Conservation (phyloP, 2,329 filamentous ascomycete species). For the Botrytis sinoallii region DNA sequence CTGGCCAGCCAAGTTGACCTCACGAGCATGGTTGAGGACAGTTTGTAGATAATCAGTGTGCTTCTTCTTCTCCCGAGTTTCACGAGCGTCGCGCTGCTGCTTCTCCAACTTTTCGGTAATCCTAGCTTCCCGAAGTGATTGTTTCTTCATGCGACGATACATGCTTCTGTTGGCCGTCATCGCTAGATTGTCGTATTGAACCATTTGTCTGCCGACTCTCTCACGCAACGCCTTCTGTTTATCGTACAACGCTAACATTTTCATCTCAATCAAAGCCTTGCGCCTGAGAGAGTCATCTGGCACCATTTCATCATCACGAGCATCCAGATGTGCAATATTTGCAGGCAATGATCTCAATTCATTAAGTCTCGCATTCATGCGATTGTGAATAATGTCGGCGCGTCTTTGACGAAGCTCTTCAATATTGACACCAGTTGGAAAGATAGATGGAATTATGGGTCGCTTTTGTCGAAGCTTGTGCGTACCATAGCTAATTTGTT, state of each 20-base stretch:
- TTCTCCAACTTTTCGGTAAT: conserved; percentile 99
- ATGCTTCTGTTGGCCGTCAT: conserved; percentile 93
- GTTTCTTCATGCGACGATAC: conserved; percentile 96
- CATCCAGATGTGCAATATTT: conserved; percentile 85
- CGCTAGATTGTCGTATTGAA: conserved; percentile 91
- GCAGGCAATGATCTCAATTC: conserved; percentile 82
- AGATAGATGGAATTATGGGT: conserved; percentile 78
- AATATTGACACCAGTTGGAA: conserved; percentile 84
- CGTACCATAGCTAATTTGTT: conserved; percentile 72
- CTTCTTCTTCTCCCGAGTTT: conserved; percentile 97
- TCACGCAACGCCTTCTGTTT: conserved; percentile 86
- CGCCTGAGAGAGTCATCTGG: conserved; percentile 81
- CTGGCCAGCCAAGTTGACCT: conserved; percentile 66
- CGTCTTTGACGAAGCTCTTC: conserved; percentile 83
- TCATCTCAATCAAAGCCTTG: conserved; percentile 92
- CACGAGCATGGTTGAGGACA: conserved; percentile 76
- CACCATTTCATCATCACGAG: conserved; percentile 63
- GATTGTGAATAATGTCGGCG: conserved; percentile 85
- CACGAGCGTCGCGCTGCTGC: conserved; percentile 92
- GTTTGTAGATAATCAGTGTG: conserved; percentile 88
- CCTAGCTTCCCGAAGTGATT: conserved; percentile 88
- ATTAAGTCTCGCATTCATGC: conserved; percentile 77
- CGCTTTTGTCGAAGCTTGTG: conserved; percentile 75
- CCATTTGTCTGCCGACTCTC: conserved; percentile 85
- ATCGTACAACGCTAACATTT: conserved; percentile 80